Percentiles rank a stretch among this genome's conserved stretches.
phyloP scores from a whole-genome alignment of 768 basidiomycete species.

The Termitomyces sp. region DNA sequence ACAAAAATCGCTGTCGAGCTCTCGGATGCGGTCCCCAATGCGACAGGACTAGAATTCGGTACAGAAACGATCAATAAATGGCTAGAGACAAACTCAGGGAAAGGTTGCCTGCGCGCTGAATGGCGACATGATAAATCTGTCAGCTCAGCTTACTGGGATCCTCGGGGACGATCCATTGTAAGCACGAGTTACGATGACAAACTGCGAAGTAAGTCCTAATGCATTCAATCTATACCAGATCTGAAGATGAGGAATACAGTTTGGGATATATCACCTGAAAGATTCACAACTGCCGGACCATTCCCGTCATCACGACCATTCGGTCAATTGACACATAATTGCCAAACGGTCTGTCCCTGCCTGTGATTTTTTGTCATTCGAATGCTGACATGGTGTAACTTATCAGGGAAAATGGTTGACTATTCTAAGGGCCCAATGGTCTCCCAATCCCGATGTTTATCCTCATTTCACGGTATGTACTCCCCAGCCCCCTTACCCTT shows the following conservation, averaged over 20 bases:
- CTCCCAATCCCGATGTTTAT: slow-evolving; percentile 68
- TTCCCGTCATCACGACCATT: slow-evolving; percentile 67
- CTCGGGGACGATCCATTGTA: slow-evolving; percentile 70
- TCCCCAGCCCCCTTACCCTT: neutral
- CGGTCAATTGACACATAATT: slow-evolving; percentile 60
- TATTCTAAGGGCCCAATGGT: slow-evolving; percentile 74
- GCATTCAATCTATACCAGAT: neutral
- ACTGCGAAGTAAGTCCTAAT: slow-evolving; percentile 51
- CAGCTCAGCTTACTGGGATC: slow-evolving; percentile 85
- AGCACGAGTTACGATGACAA: slow-evolving; percentile 85
- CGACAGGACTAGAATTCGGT: slow-evolving; percentile 26
- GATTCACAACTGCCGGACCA: slow-evolving; percentile 37
- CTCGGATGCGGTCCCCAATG: slow-evolving; percentile 21
- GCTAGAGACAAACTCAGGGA: slow-evolving; percentile 44
- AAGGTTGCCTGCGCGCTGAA: slow-evolving; percentile 53
- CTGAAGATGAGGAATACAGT: slow-evolving; percentile 37
- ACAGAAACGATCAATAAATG: slow-evolving; percentile 44
- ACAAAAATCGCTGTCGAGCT: slow-evolving; percentile 32
- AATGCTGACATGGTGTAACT: neutral
- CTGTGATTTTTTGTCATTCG: neutral
- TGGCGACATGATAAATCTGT: slow-evolving; percentile 72
- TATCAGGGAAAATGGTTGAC: slow-evolving; percentile 78
- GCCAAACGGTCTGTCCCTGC: slow-evolving; percentile 60
- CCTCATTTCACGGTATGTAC: slow-evolving; percentile 75
- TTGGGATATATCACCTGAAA: slow-evolving; percentile 63